Conservation (phyloP, 371 early-diverging fungal genomes). For the Circinella minor region DNA sequence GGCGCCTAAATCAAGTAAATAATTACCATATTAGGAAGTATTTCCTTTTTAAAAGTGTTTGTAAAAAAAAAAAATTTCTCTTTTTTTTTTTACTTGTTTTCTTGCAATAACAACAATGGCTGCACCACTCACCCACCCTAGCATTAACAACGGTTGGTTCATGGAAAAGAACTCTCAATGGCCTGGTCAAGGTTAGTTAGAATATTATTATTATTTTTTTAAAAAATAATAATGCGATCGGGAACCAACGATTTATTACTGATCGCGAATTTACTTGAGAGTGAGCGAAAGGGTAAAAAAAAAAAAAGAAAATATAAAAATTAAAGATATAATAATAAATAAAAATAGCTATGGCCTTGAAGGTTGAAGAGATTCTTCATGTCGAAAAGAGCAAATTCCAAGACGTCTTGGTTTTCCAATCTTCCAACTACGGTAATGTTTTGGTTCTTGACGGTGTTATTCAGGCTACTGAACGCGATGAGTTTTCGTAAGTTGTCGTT, state of each 20-base stretch:
- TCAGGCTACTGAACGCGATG: slow-evolving; percentile 97
- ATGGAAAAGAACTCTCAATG: slow-evolving; percentile 90
- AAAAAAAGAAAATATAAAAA: too few species aligned
- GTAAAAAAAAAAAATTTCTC: slow-evolving; percentile 3
- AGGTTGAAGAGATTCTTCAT: slow-evolving; percentile 94
- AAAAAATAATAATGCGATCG: too few species aligned
- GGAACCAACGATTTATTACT: too few species aligned
- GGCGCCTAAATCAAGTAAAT: too few species aligned
- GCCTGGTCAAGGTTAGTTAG: slow-evolving; percentile 90
- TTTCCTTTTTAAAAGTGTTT: too few species aligned
- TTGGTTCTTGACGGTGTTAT: slow-evolving; percentile 97
- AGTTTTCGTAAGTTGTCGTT: slow-evolving; percentile 79
- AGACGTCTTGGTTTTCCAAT: slow-evolving; percentile 96
- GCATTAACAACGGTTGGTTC: slow-evolving; percentile 96
- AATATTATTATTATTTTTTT: background rate
- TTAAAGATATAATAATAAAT: too few species aligned
- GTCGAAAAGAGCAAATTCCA: slow-evolving; percentile 92
- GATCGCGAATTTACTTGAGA: too few species aligned
- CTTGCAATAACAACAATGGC: slow-evolving; percentile 31
- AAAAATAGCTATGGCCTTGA: slow-evolving; percentile 83
- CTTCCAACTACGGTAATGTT: slow-evolving; percentile 93
- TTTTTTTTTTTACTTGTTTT: slow-evolving; percentile 15
- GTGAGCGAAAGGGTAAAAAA: too few species aligned
- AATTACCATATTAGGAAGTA: too few species aligned
- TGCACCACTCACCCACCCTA: slow-evolving; percentile 79